Evolutionary conservation across 2,329 filamentous ascomycete species (phyloP).

Genomic region (Cytospora piceicola): DNA sequence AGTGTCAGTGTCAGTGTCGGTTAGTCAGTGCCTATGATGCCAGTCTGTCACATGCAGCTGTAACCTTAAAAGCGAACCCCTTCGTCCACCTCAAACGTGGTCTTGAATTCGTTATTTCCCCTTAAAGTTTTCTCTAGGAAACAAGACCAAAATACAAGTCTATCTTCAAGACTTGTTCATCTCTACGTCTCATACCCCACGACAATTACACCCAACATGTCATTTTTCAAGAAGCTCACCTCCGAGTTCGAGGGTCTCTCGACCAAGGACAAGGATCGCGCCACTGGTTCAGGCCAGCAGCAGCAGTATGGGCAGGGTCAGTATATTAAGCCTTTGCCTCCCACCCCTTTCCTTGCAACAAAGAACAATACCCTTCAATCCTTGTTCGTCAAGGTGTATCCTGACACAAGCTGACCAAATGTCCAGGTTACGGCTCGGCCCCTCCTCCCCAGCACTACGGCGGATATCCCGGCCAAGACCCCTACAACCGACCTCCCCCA

Average conservation of each 20-base stretch:
- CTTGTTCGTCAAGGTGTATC: background rate
- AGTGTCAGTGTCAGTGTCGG: too few species aligned
- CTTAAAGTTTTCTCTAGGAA: background rate
- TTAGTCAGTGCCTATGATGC: background rate
- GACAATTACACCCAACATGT: conserved; percentile 37
- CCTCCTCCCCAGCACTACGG: conserved; percentile 24
- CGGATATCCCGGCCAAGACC: conserved; percentile 18
- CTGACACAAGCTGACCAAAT: conserved; percentile 19
- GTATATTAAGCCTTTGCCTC: conserved; percentile 14
- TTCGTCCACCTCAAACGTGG: conserved; percentile 11
- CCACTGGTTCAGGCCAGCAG: conserved; percentile 32
- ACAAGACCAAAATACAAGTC: background rate
- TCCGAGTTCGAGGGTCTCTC: conserved; percentile 47
- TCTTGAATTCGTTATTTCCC: background rate
- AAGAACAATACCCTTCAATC: too few species aligned
- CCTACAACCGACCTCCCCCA: conserved; percentile 16
- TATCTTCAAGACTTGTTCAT: background rate
- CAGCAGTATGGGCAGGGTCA: conserved; percentile 21
- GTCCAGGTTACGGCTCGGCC: conserved; percentile 21
- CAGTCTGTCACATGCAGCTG: conserved; percentile 13
- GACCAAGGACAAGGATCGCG: conserved; percentile 43
- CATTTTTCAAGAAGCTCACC: conserved; percentile 43
- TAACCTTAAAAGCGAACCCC: conserved; percentile 25
- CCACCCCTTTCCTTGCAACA: conserved; percentile 13
- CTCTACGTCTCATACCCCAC: background rate